phyloP scores from a whole-genome alignment of 768 basidiomycete species.

The Lactarius indigo region DNA sequence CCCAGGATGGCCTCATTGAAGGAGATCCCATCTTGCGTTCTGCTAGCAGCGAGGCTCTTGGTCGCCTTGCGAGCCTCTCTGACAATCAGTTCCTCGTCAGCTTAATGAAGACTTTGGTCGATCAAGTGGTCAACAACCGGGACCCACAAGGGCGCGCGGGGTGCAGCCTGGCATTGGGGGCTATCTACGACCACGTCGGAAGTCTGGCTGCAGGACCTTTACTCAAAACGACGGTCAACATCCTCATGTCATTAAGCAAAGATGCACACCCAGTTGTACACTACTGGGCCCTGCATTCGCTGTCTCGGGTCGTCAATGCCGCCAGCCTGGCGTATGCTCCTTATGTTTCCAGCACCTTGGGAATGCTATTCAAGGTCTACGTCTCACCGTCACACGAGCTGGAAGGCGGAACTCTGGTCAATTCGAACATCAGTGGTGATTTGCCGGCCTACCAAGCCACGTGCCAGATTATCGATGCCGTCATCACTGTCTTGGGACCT shows the following conservation, averaged over 20 bases:
- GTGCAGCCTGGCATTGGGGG: slow-evolving; percentile 87
- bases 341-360: slow-evolving; percentile 83
- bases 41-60: slow-evolving; percentile 84
- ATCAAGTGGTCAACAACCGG: slow-evolving; percentile 91
- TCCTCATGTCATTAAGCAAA: slow-evolving; percentile 90
- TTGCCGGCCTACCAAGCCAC: slow-evolving; percentile 88
- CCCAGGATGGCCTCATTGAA: slow-evolving; percentile 75
- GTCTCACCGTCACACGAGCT: slow-evolving; percentile 87
- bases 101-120: slow-evolving; percentile 87
- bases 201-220: slow-evolving; percentile 93
- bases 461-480: slow-evolving; percentile 88
- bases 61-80: slow-evolving; percentile 78
- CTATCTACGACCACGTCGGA: slow-evolving; percentile 89
- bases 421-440: slow-evolving; percentile 85
- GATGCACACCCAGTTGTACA: slow-evolving; percentile 97
- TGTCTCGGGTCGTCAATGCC: slow-evolving; percentile 84
- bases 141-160: slow-evolving; percentile 91
- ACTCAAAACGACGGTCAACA: slow-evolving; percentile 92
- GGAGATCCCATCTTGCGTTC: slow-evolving; percentile 72
- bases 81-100: slow-evolving; percentile 80
- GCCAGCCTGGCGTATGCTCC: slow-evolving; percentile 90
- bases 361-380: slow-evolving; percentile 88
- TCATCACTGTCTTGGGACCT: slow-evolving; percentile 91
- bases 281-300: slow-evolving; percentile 84
- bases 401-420: slow-evolving; percentile 81